These are phyloP conservation scores for Rosa lucieae DNA, from an alignment of 306 rosid species.

Conservation along the genomic window DNA sequence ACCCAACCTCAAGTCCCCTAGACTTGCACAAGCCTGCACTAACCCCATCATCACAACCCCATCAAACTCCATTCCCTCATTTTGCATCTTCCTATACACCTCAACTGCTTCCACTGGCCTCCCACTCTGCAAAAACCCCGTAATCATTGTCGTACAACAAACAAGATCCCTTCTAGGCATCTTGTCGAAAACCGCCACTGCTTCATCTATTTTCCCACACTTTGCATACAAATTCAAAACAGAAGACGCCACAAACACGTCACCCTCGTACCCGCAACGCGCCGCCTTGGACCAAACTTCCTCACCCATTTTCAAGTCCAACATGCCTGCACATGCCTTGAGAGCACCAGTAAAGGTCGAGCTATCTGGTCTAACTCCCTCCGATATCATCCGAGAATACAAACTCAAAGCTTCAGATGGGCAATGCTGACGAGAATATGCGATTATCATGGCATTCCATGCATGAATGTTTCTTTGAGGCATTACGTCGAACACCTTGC, in stretches of 20 bases:
- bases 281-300: slow-evolving; percentile 46
- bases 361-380: slow-evolving; percentile 44
- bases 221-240: slow-evolving; percentile 44
- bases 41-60: slow-evolving; percentile 45
- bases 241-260: slow-evolving; percentile 44
- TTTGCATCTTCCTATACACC: slow-evolving; percentile 34
- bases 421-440: slow-evolving; percentile 33
- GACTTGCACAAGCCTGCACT: slow-evolving; percentile 43
- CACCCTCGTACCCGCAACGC: slow-evolving; percentile 32
- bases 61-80: slow-evolving; percentile 38
- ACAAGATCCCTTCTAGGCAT: slow-evolving; percentile 46
- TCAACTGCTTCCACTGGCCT: slow-evolving; percentile 41
- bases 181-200: slow-evolving; percentile 28
- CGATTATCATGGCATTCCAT: slow-evolving; percentile 49
- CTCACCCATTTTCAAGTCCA: slow-evolving; percentile 37
- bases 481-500: slow-evolving; percentile 37
- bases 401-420: slow-evolving; percentile 33
- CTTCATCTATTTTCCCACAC: slow-evolving; percentile 41
- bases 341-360: slow-evolving; percentile 42
- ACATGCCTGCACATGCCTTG: slow-evolving; percentile 36
- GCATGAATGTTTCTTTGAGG: slow-evolving; percentile 30
- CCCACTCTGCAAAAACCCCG: slow-evolving; percentile 42
- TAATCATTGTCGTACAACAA: slow-evolving; percentile 48
- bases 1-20: slow-evolving; percentile 34
- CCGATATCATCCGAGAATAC: slow-evolving; percentile 30